Evolutionary conservation across 768 basidiomycete species (phyloP).

Genomic region (Tulasnella sp.): DNA sequence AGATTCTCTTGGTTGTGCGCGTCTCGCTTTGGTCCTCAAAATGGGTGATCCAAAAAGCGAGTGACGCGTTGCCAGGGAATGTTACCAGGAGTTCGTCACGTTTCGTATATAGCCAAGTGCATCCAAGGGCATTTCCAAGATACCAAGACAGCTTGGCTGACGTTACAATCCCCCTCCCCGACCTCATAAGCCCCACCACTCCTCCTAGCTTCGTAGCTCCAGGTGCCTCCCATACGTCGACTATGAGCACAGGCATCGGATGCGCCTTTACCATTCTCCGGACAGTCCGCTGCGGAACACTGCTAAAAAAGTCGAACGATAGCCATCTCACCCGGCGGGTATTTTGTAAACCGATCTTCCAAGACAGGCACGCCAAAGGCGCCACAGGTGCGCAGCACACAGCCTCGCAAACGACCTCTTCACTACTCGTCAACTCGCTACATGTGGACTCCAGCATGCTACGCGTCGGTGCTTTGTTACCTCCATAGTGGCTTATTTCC

Average conservation of each 20-base stretch:
- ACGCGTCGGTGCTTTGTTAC: not conserved
- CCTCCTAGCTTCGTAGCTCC: not conserved
- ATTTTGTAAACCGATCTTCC: not conserved
- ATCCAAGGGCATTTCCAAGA: no score
- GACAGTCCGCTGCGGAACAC: not conserved
- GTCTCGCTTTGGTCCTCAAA: not conserved
- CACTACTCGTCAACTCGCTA: not conserved
- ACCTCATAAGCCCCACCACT: not conserved
- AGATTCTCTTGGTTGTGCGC: not conserved
- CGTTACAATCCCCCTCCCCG: not conserved
- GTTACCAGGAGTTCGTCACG: not conserved
- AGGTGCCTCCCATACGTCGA: not conserved
- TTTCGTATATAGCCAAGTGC: not conserved
- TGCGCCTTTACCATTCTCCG: not conserved
- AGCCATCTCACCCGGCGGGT: not conserved
- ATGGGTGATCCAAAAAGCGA: not conserved
- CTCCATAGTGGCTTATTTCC: not conserved
- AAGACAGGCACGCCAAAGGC: not conserved
- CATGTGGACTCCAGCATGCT: not conserved
- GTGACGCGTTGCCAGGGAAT: constrained; percentile 14
- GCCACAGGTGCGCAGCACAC: not conserved
- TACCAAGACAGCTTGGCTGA: not conserved
- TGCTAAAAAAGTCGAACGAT: not conserved
- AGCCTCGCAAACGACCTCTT: not conserved
- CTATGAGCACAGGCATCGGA: constrained; percentile 8